A percentile compares a stretch with the other conserved stretches of the same genome.
Conservation (phyloP, 2,329 filamentous ascomycete genomes). For the Teratosphaeria zuluensis region DNA sequence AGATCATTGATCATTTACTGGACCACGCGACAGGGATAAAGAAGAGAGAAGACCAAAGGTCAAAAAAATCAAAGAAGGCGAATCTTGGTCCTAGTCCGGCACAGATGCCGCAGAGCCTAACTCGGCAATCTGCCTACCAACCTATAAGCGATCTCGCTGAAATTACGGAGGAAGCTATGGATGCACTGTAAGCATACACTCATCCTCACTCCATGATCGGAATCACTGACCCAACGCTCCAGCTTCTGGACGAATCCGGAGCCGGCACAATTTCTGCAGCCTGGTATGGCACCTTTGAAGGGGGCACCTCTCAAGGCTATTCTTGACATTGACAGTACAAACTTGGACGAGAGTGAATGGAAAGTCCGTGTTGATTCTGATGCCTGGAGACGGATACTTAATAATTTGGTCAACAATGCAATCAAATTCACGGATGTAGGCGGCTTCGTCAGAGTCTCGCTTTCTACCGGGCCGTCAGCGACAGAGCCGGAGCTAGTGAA, state of each 20-base stretch:
- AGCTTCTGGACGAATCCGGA: background rate
- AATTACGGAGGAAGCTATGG: background rate
- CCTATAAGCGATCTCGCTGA: background rate
- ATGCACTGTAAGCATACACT: background rate
- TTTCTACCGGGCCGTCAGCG: constrained; percentile 20
- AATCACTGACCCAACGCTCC: background rate
- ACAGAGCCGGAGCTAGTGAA: constrained; percentile 2
- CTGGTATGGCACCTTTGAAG: background rate
- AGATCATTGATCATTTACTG: background rate
- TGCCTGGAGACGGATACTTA: constrained; percentile 28
- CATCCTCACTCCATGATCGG: background rate
- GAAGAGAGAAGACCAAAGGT: background rate
- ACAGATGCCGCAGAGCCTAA: background rate
- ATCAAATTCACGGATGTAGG: constrained; percentile 34
- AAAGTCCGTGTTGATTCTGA: background rate
- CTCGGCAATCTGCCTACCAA: background rate
- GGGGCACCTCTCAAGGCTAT: background rate
- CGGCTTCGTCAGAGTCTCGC: constrained; percentile 31
- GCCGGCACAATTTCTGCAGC: background rate
- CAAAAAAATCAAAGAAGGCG: background rate
- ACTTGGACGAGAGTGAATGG: background rate
- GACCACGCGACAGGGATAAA: background rate
- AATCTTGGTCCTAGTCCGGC: background rate
- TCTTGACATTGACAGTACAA: background rate
- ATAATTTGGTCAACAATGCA: constrained; percentile 40